Evolutionary conservation across 768 basidiomycete genomes (phyloP), one percentile per base, ranked within the genome.

Genomic region (Rhizopogon vulgaris): DNA sequence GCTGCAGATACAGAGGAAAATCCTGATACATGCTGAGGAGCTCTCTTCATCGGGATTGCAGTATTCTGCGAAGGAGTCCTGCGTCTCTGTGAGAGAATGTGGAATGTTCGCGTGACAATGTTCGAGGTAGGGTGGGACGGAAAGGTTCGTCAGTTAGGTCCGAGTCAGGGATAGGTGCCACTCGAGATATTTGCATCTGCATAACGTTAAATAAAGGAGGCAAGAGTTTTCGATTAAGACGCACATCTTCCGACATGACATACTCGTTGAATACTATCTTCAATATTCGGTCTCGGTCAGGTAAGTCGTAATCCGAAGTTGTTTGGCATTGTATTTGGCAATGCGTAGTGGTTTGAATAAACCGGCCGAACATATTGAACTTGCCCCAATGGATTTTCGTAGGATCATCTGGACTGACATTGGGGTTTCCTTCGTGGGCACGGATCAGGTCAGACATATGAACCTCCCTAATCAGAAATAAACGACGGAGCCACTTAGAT

Each of bases 321-420:
- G 52, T 63, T 45, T 78, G 78, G 63, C 87, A 91, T 53, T 87
- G 82, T 9, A 79, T 69, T 69, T 95, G 93, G 60, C 87, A 92
- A 55, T 87, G 80, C 0, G 78, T 77, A 6, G 93, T 87, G 60
- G 79, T 83, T 47, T 80, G 78, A 51, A 95, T 83, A 60, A 94
- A 92, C 54, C 84, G 79, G 28, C 87, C 94, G 73, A 97, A 87
- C 80, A 92, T 86, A 58, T 86, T 87, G 69, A 89, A 96, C 69
- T 98, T 98, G 25, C 86, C 90, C 95, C 95, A 98, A 61, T 97
- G 93, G 49, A 97, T 88, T 63, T 83, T 83, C 38, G 66, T 72
- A 3, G 82, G 74, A 60, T 90, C 85, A 18, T 78, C 71, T 6
- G 82, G 71, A 56, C 80, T 79, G 56, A 80, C 77, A 59, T 94